Conservation (phyloP, 768 basidiomycete species). For the Hydnum rufescens region DNA sequence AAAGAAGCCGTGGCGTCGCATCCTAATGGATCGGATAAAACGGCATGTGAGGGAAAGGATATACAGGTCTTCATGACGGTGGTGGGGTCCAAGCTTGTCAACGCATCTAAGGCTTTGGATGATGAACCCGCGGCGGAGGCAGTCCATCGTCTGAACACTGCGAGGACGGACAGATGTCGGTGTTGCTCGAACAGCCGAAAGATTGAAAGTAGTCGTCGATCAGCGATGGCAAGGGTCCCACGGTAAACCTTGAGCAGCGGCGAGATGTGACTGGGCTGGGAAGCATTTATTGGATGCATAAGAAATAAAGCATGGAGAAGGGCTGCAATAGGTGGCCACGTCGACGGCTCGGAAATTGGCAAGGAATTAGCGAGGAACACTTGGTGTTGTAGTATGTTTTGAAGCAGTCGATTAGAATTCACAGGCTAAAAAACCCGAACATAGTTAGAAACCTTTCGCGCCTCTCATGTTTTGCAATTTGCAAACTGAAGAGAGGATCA, state of each 20-base stretch:
- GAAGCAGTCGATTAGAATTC: slow-evolving; percentile 53
- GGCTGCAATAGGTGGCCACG: slow-evolving; percentile 30
- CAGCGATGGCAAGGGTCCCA: slow-evolving; percentile 46
- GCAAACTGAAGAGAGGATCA: slow-evolving; percentile 14
- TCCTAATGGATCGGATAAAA: too few relatives aligned
- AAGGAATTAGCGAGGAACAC: slow-evolving; percentile 23
- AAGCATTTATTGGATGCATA: slow-evolving; percentile 62
- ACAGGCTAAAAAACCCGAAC: slow-evolving; percentile 27
- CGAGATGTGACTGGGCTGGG: slow-evolving; percentile 65
- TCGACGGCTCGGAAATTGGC: slow-evolving; percentile 6
- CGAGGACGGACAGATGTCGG: slow-evolving; percentile 40
- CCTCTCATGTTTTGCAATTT: too few relatives aligned
- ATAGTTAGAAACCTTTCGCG: background rate
- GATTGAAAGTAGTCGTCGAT: slow-evolving; percentile 48
- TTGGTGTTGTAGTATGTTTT: slow-evolving; percentile 51
- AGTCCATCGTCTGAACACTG: slow-evolving; percentile 51
- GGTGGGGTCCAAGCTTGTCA: slow-evolving; percentile 50
- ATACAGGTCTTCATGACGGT: slow-evolving; percentile 51
- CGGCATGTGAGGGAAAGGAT: too few relatives aligned
- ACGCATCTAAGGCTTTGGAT: slow-evolving; percentile 35
- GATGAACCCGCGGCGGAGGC: slow-evolving; percentile 25
- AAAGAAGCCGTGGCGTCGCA: slow-evolving; percentile 21
- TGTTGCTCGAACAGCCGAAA: slow-evolving; percentile 63
- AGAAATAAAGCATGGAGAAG: slow-evolving; percentile 49
- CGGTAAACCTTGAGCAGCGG: slow-evolving; percentile 56